Conservation (phyloP, 805 yeast genomes). For the Ogataea naganishii region DNA sequence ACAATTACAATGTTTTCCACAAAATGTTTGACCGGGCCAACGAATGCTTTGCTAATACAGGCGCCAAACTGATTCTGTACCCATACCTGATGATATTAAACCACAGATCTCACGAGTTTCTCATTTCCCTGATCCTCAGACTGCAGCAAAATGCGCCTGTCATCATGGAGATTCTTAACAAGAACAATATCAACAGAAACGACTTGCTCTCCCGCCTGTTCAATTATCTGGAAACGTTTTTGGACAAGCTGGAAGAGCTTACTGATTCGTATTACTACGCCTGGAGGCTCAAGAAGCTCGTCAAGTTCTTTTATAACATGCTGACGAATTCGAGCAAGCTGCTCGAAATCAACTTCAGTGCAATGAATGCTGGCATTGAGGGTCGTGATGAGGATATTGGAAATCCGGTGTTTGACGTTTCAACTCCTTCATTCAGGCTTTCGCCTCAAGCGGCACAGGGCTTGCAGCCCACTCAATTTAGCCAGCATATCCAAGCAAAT, state of each 20-base stretch:
- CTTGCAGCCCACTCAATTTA: no score
- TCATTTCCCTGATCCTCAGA: slow-evolving; percentile 46
- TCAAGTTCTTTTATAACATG: slow-evolving; percentile 27
- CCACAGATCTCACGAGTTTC: slow-evolving; percentile 48
- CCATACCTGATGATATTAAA: slow-evolving; percentile 45
- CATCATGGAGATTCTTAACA: slow-evolving; percentile 22
- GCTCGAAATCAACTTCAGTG: slow-evolving; percentile 23
- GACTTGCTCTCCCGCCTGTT: slow-evolving; percentile 25
- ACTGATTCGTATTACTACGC: slow-evolving; percentile 35
- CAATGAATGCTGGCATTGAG: slow-evolving; percentile 13
- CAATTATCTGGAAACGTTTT: slow-evolving; percentile 24
- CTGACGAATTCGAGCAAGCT: slow-evolving; percentile 25
- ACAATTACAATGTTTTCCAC: slow-evolving; percentile 27
- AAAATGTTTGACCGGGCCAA: slow-evolving; percentile 22
- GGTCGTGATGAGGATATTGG: slow-evolving; percentile 1
- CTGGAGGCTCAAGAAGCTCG: slow-evolving; percentile 35
- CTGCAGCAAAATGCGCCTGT: slow-evolving; percentile 28
- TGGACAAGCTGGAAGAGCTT: slow-evolving; percentile 25
- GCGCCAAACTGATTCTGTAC: slow-evolving; percentile 37
- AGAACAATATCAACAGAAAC: slow-evolving; percentile 24
- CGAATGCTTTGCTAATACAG: slow-evolving; percentile 23
- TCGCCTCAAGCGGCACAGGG: no score
- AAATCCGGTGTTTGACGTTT: slow-evolving; percentile 1
- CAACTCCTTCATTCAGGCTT: slow-evolving; percentile 1
- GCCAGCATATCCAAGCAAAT: no score